Evolutionary conservation across 257 asterid genomes (phyloP), one percentile per base, ranked within the genome.

Genomic region (Voacanga thouarsii): DNA sequence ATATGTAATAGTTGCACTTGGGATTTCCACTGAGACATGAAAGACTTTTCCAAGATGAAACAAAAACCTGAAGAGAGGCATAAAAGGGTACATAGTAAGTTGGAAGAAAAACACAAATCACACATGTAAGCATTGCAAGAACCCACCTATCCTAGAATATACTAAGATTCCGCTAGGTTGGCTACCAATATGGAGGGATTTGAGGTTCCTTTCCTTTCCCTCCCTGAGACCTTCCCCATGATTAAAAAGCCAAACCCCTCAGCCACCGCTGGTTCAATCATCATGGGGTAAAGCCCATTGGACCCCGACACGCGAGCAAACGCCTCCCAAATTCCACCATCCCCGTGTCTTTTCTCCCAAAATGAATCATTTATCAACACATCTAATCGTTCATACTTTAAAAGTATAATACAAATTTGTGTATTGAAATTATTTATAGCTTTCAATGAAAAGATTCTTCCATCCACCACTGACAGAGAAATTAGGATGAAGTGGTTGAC

Each of bases 121-220:
- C 53, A 72, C 64, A 3, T 47, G 45, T 47, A 37, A 57, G 55
- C 60, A 71, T 28, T 75, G 41, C 65, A 71, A 53, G 64, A 60
- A 78, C 37, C 37, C 76, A 68, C 28, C 73, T 30, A 21, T 5
- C 63, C 1, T 7, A 15, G 78, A 64, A 79, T 79, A 79, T 64
- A 79, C 82, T 6, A 51, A 64, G 50, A 61, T 79, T 79, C 82
- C 57, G 45, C 77, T 64, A 24, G 78, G 78, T 75, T 79, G 82
- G 78, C 67, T 73, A 73, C 78, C 78, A 79, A 79, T 79, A 61
- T 59, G 73, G 45, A 16, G 37, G 37, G 37, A 33, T 33, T 33
- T 33, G 37, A 33, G 37, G 37, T 33, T 33, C 69, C 44, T 16
- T 66, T 67, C 11, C 50, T 18, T 18, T 19, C 45, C 4, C 61